A percentile compares a stretch with the other conserved stretches of the same genome.
phyloP scores from a whole-genome alignment of 2,329 filamentous ascomycete species.

The Verticillium nonalfalfae region DNA sequence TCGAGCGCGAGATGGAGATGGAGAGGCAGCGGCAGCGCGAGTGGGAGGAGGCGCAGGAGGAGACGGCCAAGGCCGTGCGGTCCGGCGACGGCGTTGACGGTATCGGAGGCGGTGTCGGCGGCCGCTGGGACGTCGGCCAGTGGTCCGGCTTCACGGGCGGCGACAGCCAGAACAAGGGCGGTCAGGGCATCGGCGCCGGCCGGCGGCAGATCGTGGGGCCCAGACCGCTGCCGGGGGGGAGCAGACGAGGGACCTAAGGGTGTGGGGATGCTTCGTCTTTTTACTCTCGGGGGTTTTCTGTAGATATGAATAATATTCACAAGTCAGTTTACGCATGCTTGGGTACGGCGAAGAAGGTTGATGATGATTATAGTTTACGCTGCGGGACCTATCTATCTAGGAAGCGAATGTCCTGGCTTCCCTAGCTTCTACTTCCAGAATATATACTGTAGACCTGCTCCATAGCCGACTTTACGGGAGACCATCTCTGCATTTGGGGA shows the following conservation, averaged over 20 bases:
- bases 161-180: conserved; percentile 64
- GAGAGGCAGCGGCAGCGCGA: conserved; percentile 71
- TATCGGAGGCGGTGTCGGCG: conserved; percentile 58
- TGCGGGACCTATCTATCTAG: too few relatives aligned
- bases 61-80: conserved; percentile 48
- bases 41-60: conserved; percentile 72
- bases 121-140: conserved; percentile 71
- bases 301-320: neutral
- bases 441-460: too few relatives aligned
- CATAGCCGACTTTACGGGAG: too few relatives aligned
- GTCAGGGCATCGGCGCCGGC: conserved; percentile 60
- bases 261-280: neutral
- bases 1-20: conserved; percentile 76
- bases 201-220: conserved; percentile 76
- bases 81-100: conserved; percentile 51
- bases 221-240: conserved; percentile 48
- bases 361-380: too few relatives aligned
- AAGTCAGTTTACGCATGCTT: neutral
- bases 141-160: conserved; percentile 71
- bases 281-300: neutral
- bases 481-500: too few relatives aligned
- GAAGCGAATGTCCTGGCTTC: too few relatives aligned
- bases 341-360: neutral
- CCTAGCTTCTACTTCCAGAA: too few relatives aligned
- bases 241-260: neutral